Conservation (phyloP, 169 alveolate species). For the Cryptosporidium andersoni region DNA sequence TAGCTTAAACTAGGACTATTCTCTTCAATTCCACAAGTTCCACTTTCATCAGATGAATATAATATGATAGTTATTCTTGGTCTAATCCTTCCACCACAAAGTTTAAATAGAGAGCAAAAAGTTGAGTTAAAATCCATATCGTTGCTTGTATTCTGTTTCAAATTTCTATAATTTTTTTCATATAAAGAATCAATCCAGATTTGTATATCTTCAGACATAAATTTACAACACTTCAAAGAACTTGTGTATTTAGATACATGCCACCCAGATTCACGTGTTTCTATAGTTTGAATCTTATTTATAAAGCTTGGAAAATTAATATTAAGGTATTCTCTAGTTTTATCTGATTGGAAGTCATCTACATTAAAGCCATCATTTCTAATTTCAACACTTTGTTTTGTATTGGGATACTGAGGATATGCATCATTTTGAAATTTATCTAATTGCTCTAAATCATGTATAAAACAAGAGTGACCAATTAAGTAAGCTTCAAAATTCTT, state of each 20-base stretch:
- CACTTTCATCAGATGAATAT: slow-evolving; percentile 2
- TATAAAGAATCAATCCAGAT: slow-evolving; percentile 56
- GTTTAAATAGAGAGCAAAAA: slow-evolving; percentile 15
- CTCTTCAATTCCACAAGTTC: too few relatives aligned
- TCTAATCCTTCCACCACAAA: slow-evolving; percentile 52
- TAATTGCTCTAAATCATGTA: background rate
- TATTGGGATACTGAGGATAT: too few relatives aligned
- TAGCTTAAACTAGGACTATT: too few relatives aligned
- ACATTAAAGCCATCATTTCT: background rate
- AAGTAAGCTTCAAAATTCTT: background rate
- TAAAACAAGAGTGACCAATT: background rate
- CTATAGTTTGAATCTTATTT: background rate
- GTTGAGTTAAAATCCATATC: background rate
- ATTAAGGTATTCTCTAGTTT: background rate
- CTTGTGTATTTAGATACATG: slow-evolving; percentile 41
- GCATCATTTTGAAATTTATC: background rate
- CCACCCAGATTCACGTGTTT: slow-evolving; percentile 30
- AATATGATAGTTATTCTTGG: slow-evolving; percentile 35
- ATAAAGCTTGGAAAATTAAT: background rate
- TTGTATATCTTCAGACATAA: background rate
- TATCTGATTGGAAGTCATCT: background rate
- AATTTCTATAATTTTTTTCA: background rate
- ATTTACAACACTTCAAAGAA: background rate
- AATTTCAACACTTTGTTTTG: slow-evolving; percentile 4
- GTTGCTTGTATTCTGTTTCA: background rate